Base-by-base conservation (phyloP, 441 rosid species). In the Erysimum cheiri region DNA sequence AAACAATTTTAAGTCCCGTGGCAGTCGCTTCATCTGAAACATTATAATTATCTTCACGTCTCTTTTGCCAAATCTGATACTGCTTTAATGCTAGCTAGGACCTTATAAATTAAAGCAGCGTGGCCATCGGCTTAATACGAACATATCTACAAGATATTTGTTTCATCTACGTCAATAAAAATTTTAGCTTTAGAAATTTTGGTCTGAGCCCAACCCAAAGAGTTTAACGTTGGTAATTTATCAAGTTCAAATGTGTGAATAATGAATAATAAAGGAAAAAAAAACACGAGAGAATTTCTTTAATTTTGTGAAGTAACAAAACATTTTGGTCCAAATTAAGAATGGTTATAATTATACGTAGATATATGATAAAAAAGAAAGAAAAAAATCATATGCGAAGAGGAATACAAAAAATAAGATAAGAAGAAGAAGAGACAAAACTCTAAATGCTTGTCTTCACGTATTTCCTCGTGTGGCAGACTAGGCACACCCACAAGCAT, bases 31-130 rank as follows among this genome's bases (percentile, higher is more conserved):
- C 77, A 65, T 22, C 55, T 37, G 71, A 73, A 58, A 73, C 37
- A 48, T 65, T 17, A 64, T 29, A 12, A 47, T 12, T 10, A 24
- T 54, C 36, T 64, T 44, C 41, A 55, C 14, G 22, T 65, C 22
- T 64, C 17, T 55, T 55, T 50, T 39, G 24, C 31, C 33, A 4
- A 64, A 46, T 64, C 60, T 36, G 53, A 65, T 65, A 22, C 53
- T 19, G 31, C 71, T 73, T 73, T 40, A 65, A 73, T 65, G 71
- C 17, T 58, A 65, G 71, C 17, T 58, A 65, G 53, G 67, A 40
- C 48, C 71, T 31, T 73, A 14, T 32, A 58, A 59, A 32, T 59
- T 73, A 73, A 58, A 59, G 77, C 37, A 8, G 3, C 3, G 40
- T 43, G 40, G 39, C 61, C 52, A 65, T 64, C 37, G 14, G 55